Percentiles rank a stretch among this genome's conserved stretches.
Evolutionary conservation across 352 stramenopile species (phyloP).

Genomic region (Pythium aphanidermatum): DNA sequence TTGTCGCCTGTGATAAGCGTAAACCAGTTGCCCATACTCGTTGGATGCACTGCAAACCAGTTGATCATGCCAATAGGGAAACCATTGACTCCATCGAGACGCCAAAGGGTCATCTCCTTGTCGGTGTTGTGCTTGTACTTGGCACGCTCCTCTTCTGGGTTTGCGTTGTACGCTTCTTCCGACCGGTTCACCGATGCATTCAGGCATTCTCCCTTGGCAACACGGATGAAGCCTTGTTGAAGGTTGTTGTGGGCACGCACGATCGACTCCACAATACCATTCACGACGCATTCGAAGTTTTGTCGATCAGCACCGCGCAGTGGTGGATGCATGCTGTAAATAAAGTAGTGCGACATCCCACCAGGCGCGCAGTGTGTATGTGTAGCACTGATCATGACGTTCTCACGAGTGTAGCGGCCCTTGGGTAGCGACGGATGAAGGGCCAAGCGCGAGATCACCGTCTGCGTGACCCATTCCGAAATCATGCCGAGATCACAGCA

Average conservation of each 20-base stretch:
- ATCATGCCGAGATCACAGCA: constrained; percentile 87
- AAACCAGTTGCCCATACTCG: constrained; percentile 92
- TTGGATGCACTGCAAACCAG: constrained; percentile 93
- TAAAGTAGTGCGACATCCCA: constrained; percentile 89
- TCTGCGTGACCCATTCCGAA: constrained; percentile 83
- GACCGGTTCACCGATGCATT: constrained; percentile 87
- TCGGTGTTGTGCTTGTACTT: constrained; percentile 85
- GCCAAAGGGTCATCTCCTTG: constrained; percentile 90
- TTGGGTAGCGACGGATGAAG: constrained; percentile 32
- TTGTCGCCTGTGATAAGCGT: constrained; percentile 92
- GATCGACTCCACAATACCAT: constrained; percentile 83
- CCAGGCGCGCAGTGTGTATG: constrained; percentile 90
- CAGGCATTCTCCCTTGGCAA: constrained; percentile 57
- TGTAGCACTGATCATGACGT: constrained; percentile 87
- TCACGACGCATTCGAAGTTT: constrained; percentile 89
- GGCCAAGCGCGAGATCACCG: constrained; percentile 59
- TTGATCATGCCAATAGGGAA: constrained; percentile 89
- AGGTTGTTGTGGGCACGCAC: constrained; percentile 73
- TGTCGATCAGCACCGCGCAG: constrained; percentile 65
- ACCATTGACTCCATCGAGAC: constrained; percentile 74
- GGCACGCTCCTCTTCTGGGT: constrained; percentile 73
- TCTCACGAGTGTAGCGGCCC: constrained; percentile 54
- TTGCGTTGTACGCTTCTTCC: constrained; percentile 85
- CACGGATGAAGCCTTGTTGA: constrained; percentile 50
- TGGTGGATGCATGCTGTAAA: constrained; percentile 85